A percentile compares a stretch with the other conserved stretches of the same genome.
These are phyloP conservation scores for Theileria equi DNA, from an alignment of 169 alveolate species.

Conservation along the genomic window DNA sequence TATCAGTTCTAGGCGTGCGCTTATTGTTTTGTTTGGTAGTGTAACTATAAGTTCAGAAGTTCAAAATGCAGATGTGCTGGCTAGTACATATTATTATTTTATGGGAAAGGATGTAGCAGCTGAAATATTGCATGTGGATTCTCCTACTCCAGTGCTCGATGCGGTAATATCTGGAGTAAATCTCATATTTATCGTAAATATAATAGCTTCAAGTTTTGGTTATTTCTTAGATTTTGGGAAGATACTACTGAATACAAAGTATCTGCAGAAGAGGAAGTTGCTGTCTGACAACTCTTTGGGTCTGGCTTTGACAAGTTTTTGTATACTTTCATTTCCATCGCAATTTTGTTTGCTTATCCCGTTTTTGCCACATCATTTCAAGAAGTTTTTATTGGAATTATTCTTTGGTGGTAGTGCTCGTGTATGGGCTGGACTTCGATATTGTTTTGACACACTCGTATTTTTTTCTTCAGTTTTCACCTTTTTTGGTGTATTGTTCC, in stretches of 20 bases:
- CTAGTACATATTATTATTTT: slow-evolving; percentile 19
- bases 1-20: slow-evolving; percentile 8
- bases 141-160: slow-evolving; percentile 48
- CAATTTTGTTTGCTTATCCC: slow-evolving; percentile 55
- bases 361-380: slow-evolving; percentile 25
- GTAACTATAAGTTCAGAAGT: neutral
- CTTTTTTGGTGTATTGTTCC: slow-evolving; percentile 19
- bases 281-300: slow-evolving; percentile 48
- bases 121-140: slow-evolving; percentile 10
- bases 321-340: slow-evolving; percentile 42
- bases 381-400: slow-evolving; percentile 4
- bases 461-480: slow-evolving; percentile 17
- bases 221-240: slow-evolving; percentile 56
- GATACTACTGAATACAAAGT: slow-evolving; percentile 33
- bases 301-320: slow-evolving; percentile 45
- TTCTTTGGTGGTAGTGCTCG: slow-evolving; percentile 20
- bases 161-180: slow-evolving; percentile 37
- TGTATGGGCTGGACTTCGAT: slow-evolving; percentile 49
- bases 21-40: slow-evolving; percentile 1
- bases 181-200: slow-evolving; percentile 22
- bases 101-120: slow-evolving; percentile 35
- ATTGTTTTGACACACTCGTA: slow-evolving; percentile 42
- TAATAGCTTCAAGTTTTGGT: slow-evolving; percentile 33
- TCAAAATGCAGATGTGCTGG: slow-evolving; percentile 19
- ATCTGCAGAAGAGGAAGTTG: slow-evolving; percentile 33